phyloP scores from a whole-genome alignment of 75 land plant genomes.

The Sequoia sempervirens region DNA sequence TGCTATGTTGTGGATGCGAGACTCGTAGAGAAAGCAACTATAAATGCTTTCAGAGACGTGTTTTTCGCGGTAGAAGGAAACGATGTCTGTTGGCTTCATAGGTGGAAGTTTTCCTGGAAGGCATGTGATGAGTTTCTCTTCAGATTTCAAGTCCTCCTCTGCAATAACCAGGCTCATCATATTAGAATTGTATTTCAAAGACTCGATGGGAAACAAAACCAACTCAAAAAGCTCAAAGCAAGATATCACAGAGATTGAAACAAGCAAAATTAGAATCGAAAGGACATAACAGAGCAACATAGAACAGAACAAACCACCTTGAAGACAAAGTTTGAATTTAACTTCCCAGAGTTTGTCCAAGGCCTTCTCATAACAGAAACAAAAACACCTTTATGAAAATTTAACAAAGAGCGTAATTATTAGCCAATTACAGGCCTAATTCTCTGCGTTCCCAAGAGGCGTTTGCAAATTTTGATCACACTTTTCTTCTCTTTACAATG shows the following conservation, averaged over 20 bases:
- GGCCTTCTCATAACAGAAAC: background rate
- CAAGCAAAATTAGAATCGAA: too few species aligned
- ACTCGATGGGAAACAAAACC: too few species aligned
- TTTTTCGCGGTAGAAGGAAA: background rate
- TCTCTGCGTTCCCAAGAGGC: background rate
- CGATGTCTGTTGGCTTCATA: background rate
- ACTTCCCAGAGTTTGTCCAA: too few species aligned
- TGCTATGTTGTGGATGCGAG: background rate
- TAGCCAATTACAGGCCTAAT: background rate
- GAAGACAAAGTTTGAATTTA: background rate
- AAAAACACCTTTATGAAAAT: background rate
- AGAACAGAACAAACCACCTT: background rate
- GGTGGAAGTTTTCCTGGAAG: background rate
- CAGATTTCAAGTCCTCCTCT: background rate
- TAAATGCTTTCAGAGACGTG: background rate
- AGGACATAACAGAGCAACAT: too few species aligned
- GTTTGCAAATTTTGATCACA: too few species aligned
- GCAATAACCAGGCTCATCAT: background rate
- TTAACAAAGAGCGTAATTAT: background rate
- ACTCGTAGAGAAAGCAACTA: background rate
- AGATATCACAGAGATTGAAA: too few species aligned
- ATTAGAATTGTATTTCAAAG: too few species aligned
- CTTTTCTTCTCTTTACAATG: background rate
- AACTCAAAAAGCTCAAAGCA: too few species aligned
- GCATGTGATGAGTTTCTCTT: background rate